Conservation (phyloP, 306 rosid species). For the Parietaria judaica region DNA sequence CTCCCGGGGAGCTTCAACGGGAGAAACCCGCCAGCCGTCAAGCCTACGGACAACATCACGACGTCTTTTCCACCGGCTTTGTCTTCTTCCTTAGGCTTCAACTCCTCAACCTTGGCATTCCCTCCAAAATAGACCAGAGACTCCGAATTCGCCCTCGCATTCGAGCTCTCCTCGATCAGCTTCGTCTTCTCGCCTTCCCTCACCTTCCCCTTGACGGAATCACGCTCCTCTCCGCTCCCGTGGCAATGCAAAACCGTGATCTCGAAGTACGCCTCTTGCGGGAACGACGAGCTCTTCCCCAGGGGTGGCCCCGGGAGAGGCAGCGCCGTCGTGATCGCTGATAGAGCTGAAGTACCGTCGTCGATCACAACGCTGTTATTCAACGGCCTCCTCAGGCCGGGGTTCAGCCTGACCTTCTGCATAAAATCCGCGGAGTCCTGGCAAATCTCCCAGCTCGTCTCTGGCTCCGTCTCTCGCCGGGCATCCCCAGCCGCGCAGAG, state of each 20-base stretch:
- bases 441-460: slow-evolving; percentile 74
- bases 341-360: slow-evolving; percentile 18
- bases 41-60: slow-evolving; percentile 56
- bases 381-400: slow-evolving; percentile 40
- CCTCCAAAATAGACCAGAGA: slow-evolving; percentile 46
- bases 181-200: slow-evolving; percentile 69
- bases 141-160: slow-evolving; percentile 47
- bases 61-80: slow-evolving; percentile 22
- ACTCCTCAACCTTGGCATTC: slow-evolving; percentile 41
- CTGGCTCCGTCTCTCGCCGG: slow-evolving; percentile 47
- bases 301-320: slow-evolving; percentile 87
- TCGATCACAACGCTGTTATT: slow-evolving; percentile 1
- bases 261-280: slow-evolving; percentile 93
- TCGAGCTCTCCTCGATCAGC: slow-evolving; percentile 39
- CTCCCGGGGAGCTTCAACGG: slow-evolving; percentile 69
- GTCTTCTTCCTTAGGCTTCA: slow-evolving; percentile 35
- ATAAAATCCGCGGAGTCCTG: slow-evolving; percentile 66
- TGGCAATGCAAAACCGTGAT: slow-evolving; percentile 46
- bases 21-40: slow-evolving; percentile 48
- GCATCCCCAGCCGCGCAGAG: slow-evolving; percentile 40
- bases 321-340: slow-evolving; percentile 50
- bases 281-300: slow-evolving; percentile 61
- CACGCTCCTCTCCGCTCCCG: slow-evolving; percentile 25
- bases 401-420: slow-evolving; percentile 80
- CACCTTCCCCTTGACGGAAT: slow-evolving; percentile 23